These are phyloP conservation scores for Ustulina deusta DNA, from an alignment of 2,329 filamentous ascomycete genomes.

Conservation along the genomic window DNA sequence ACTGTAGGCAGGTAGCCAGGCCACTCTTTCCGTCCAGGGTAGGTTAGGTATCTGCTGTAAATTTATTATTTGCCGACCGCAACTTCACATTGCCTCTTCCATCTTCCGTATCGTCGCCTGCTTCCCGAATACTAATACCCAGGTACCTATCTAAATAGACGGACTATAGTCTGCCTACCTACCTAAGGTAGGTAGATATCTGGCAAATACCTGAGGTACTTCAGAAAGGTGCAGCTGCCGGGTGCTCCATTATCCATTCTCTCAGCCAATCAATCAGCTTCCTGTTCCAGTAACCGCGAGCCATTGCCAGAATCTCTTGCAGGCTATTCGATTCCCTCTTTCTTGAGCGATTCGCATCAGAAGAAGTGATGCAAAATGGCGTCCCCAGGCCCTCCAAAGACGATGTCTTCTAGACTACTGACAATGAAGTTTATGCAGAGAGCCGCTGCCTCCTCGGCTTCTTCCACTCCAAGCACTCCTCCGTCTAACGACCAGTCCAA, in stretches of 20 bases:
- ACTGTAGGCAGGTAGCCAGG: neutral
- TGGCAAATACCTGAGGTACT: too few relatives aligned
- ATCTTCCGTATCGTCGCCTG: neutral
- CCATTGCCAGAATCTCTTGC: slow-evolving; percentile 5
- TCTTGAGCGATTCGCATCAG: slow-evolving; percentile 8
- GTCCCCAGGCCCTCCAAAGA: slow-evolving; percentile 70
- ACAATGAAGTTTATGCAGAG: slow-evolving; percentile 99
- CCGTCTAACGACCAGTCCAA: slow-evolving; percentile 63
- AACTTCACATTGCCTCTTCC: neutral
- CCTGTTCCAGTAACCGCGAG: neutral
- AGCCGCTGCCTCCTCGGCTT: slow-evolving; percentile 74
- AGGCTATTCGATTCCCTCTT: neutral
- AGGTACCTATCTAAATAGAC: neutral
- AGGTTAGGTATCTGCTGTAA: neutral
- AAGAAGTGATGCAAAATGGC: slow-evolving; percentile 54
- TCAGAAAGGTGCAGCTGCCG: neutral
- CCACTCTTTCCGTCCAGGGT: neutral
- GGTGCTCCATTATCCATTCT: neutral
- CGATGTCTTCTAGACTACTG: slow-evolving; percentile 87
- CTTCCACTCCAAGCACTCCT: slow-evolving; percentile 58
- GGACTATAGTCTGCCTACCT: neutral
- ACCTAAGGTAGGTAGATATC: neutral
- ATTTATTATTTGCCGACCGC: neutral
- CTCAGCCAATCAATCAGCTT: slow-evolving; percentile 4
- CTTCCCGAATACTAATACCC: neutral